Conservation (phyloP, 495 filamentous ascomycete genomes). For the Thermothielavioides terrestris region DNA sequence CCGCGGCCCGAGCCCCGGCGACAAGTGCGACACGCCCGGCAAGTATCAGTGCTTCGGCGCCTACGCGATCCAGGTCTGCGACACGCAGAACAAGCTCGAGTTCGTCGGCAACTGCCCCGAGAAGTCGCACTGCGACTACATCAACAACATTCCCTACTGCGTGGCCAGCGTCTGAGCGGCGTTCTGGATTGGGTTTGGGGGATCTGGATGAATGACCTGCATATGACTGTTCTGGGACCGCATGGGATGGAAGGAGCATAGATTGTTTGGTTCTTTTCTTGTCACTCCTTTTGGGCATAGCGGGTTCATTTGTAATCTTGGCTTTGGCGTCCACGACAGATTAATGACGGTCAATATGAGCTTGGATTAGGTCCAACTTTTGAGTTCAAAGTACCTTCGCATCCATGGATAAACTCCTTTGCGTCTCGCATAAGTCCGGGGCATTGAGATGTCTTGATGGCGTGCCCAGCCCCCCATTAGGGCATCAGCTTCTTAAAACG, state of each 20-base stretch:
- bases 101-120: conserved; percentile 14
- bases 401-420: too few species aligned
- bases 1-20: conserved; percentile 14
- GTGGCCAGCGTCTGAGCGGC: conserved; percentile 3
- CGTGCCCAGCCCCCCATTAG: too few species aligned
- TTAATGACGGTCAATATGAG: not conserved
- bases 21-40: conserved; percentile 13
- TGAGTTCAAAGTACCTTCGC: too few species aligned
- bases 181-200: not conserved
- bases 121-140: conserved; percentile 13
- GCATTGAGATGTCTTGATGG: too few species aligned
- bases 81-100: conserved; percentile 6
- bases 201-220: not conserved
- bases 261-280: not conserved
- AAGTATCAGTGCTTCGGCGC: conserved; percentile 17
- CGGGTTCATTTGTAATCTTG: not conserved
- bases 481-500: too few species aligned
- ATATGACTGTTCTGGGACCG: not conserved
- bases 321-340: not conserved
- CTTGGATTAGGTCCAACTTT: too few species aligned
- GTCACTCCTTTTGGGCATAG: not conserved
- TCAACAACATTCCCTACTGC: conserved; percentile 17
- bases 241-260: not conserved
- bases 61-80: conserved; percentile 20
- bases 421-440: too few species aligned